These are phyloP conservation scores for Kickxella alabastrina DNA, from an alignment of 192 early-diverging fungal species.

Conservation along the genomic window DNA sequence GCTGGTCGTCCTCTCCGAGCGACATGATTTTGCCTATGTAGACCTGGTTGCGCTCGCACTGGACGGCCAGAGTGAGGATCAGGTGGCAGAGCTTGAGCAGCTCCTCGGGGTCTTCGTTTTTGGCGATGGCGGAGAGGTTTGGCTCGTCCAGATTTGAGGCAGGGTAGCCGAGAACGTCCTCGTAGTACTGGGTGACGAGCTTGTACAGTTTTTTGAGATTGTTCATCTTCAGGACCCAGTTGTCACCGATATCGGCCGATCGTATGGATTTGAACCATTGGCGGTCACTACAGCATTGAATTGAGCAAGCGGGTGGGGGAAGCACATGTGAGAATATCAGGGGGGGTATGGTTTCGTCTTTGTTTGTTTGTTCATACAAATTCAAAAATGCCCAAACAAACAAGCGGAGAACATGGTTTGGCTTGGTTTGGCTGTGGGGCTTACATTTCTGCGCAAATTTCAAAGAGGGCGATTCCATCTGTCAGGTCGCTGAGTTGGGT, in stretches of 20 bases:
- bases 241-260: slow-evolving; percentile 71
- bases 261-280: slow-evolving; percentile 84
- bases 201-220: slow-evolving; percentile 88
- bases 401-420: no score
- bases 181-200: slow-evolving; percentile 79
- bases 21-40: slow-evolving; percentile 84
- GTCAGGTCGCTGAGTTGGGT: slow-evolving; percentile 59
- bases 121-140: slow-evolving; percentile 81
- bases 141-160: slow-evolving; percentile 59
- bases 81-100: slow-evolving; percentile 77
- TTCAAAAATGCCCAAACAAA: no score
- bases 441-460: slow-evolving; percentile 83
- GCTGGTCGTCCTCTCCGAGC: slow-evolving; percentile 67
- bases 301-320: no score
- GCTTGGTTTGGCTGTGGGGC: slow-evolving; percentile 17
- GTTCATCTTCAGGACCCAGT: slow-evolving; percentile 94
- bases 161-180: slow-evolving; percentile 76
- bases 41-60: slow-evolving; percentile 75
- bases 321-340: no score
- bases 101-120: slow-evolving; percentile 69
- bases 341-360: no score
- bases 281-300: slow-evolving; percentile 68
- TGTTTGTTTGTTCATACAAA: no score
- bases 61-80: slow-evolving; percentile 81
- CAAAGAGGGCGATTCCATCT: slow-evolving; percentile 76